These are phyloP conservation scores for Suillus hirtellus DNA, from an alignment of 768 basidiomycete species.

Conservation along the genomic window DNA sequence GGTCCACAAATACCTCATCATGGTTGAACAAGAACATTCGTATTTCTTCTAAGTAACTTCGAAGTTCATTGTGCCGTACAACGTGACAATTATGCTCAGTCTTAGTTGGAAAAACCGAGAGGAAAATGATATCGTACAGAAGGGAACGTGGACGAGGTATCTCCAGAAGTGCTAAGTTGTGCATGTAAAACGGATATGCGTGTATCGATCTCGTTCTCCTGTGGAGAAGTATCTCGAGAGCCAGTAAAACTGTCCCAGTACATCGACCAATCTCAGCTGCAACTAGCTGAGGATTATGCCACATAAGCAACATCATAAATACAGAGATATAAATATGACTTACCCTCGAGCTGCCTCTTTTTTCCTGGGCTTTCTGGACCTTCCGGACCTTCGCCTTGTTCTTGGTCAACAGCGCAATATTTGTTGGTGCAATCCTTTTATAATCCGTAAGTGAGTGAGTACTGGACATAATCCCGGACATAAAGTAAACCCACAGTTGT, in stretches of 20 bases:
- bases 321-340: neutral
- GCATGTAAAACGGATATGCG: neutral
- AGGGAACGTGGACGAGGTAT: neutral
- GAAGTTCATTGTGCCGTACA: neutral
- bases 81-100: neutral
- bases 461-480: too few species aligned
- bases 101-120: neutral
- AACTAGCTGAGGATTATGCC: neutral
- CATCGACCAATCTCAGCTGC: neutral
- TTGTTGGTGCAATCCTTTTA: neutral
- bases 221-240: neutral
- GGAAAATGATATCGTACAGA: neutral
- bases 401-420: neutral
- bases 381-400: neutral
- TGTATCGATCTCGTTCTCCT: neutral
- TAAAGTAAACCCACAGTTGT: neutral
- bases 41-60: too few species aligned
- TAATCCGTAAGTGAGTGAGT: neutral
- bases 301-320: neutral
- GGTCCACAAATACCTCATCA: too few species aligned
- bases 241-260: neutral
- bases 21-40: too few species aligned
- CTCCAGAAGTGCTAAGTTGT: neutral
- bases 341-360: neutral
- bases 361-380: neutral